Evolutionary conservation across 345 rosid genomes (phyloP).

Genomic region (Camelina neglecta): DNA sequence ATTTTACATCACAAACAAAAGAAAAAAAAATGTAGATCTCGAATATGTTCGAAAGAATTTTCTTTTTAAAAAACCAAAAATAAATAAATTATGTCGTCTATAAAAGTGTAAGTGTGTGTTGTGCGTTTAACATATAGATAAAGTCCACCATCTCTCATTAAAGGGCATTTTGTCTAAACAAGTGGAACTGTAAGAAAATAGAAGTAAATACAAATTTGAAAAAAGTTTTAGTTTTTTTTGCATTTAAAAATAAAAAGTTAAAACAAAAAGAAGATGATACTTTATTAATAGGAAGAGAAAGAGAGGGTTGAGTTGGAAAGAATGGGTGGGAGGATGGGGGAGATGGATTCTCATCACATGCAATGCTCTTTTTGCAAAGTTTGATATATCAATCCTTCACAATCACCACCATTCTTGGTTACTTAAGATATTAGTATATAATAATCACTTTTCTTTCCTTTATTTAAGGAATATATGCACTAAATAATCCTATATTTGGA

Average conservation of each 20-base stretch:
- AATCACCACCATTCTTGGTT: conserved; percentile 20
- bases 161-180: conserved; percentile 38
- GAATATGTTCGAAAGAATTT: conserved; percentile 35
- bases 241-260: conserved; percentile 14
- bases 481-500: background rate
- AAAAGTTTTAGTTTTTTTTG: conserved; percentile 12
- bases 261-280: conserved; percentile 45
- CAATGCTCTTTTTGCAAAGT: conserved; percentile 31
- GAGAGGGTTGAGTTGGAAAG: conserved; percentile 45
- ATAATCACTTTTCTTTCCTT: conserved; percentile 1
- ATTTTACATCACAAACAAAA: conserved; percentile 9
- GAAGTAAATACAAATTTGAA: conserved; percentile 30
- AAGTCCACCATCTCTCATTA: conserved; percentile 43
- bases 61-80: background rate
- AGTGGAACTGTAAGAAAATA: conserved; percentile 44
- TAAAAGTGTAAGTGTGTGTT: conserved; percentile 28
- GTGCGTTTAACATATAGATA: conserved; percentile 33
- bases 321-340: conserved; percentile 51
- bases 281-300: conserved; percentile 43
- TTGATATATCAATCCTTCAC: conserved; percentile 29
- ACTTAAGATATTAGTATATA: conserved; percentile 1
- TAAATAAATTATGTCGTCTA: background rate
- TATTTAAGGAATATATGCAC: background rate
- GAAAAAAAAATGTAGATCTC: conserved; percentile 20
- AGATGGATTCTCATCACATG: conserved; percentile 50